Conservation (phyloP, 1,139 yeast species). For the Yamadazyma sp. region DNA sequence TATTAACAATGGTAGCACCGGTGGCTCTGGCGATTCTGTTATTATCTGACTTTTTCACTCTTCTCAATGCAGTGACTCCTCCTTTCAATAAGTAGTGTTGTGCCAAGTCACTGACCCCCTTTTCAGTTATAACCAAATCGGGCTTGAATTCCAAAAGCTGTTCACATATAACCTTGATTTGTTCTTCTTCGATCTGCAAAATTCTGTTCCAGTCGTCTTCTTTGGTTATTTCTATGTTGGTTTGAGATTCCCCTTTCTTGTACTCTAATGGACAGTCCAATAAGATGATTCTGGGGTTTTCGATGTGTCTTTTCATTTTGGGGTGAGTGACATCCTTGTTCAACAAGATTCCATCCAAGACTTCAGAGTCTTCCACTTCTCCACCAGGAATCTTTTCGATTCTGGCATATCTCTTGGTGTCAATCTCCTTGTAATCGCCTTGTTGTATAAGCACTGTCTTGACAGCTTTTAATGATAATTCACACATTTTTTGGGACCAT, state of each 20-base stretch:
- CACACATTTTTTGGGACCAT: constrained; percentile 93
- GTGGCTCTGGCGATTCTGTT: constrained; percentile 97
- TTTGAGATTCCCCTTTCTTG: constrained; percentile 98
- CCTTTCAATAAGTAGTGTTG: constrained; percentile 95
- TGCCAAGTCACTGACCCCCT: constrained; percentile 97
- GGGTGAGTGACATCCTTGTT: constrained; percentile 99
- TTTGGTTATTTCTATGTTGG: constrained; percentile 94
- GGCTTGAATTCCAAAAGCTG: constrained; percentile 85
- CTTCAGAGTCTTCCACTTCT: constrained; percentile 84
- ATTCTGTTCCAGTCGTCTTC: constrained; percentile 95
- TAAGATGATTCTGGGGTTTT: constrained; percentile 83
- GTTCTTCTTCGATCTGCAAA: constrained; percentile 96
- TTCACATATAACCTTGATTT: constrained; percentile 84
- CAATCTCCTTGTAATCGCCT: constrained; percentile 80
- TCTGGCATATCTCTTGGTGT: constrained; percentile 88
- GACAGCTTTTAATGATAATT: constrained; percentile 83
- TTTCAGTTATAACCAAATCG: constrained; percentile 93
- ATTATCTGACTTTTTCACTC: constrained; percentile 94
- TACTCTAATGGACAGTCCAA: constrained; percentile 97
- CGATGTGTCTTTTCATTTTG: constrained; percentile 87
- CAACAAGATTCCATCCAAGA: constrained; percentile 86
- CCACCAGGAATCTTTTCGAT: constrained; percentile 98
- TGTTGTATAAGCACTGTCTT: constrained; percentile 72
- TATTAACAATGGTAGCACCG: constrained; percentile 95
- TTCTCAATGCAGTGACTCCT: constrained; percentile 88